A percentile compares a stretch with the other conserved stretches of the same genome.
Evolutionary conservation across 2,329 filamentous ascomycete genomes (phyloP).

Genomic region (Basipetospora chlamydospora): DNA sequence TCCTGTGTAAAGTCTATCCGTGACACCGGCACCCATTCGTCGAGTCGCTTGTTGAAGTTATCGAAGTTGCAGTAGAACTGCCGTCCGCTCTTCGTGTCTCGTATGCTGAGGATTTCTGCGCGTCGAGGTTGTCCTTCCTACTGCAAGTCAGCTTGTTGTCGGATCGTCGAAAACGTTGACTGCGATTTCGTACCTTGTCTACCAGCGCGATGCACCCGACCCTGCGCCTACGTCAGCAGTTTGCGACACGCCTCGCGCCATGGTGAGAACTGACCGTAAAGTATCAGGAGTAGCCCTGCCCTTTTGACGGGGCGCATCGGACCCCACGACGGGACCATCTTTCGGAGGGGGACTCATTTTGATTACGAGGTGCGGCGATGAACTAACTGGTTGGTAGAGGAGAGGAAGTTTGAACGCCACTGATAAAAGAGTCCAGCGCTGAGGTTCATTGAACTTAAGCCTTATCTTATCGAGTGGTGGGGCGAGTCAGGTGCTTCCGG

Average conservation of each 20-base stretch:
- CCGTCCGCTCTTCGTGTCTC: conserved; percentile 73
- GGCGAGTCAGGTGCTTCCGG: conserved; percentile 1
- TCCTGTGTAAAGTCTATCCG: conserved; percentile 79
- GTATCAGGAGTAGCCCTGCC: conserved; percentile 76
- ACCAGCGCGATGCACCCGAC: conserved; percentile 48
- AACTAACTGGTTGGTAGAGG: not conserved
- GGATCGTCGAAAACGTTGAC: not conserved
- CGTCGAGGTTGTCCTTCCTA: conserved; percentile 69
- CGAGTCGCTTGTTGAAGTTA: conserved; percentile 80
- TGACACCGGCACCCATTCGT: conserved; percentile 75
- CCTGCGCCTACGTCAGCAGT: conserved; percentile 12
- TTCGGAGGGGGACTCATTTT: conserved; percentile 5
- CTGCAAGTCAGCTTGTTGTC: conserved; percentile 10
- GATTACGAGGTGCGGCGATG: conserved; percentile 6
- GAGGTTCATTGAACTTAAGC: too few species aligned
- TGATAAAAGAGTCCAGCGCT: too few species aligned
- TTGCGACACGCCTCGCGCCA: not conserved
- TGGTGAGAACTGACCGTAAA: conserved; percentile 44
- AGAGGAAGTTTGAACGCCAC: not conserved
- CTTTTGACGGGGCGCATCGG: conserved; percentile 48
- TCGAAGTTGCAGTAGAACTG: conserved; percentile 96
- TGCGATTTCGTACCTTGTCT: conserved; percentile 22
- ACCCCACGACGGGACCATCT: conserved; percentile 36
- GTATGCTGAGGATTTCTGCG: conserved; percentile 92
- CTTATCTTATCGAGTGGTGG: conserved; percentile 4